Conservation (phyloP, 2,329 filamentous ascomycete genomes). For the Proliferodiscus dingleyae region DNA sequence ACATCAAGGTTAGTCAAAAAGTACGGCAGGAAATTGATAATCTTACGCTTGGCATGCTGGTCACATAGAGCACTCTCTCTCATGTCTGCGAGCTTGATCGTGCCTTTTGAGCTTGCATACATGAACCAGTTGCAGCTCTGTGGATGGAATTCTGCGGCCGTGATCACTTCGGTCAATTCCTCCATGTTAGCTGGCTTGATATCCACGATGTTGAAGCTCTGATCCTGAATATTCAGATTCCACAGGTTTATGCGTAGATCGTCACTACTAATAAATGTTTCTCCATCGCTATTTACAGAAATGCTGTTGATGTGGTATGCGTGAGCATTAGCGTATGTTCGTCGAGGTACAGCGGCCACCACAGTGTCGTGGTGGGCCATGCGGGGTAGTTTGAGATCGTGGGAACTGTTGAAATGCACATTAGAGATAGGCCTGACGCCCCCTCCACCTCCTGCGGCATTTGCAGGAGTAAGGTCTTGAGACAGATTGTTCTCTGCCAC, state of each 20-base stretch:
- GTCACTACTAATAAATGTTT: slow-evolving; percentile 98
- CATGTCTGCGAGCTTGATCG: slow-evolving; percentile 98
- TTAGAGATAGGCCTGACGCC: slow-evolving; percentile 67
- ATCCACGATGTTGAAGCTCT: slow-evolving; percentile 99
- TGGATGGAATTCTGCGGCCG: slow-evolving; percentile 95
- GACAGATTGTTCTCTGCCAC: slow-evolving; percentile 98
- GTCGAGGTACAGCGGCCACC: slow-evolving; percentile 89
- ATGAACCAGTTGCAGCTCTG: slow-evolving; percentile 99
- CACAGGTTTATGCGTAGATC: slow-evolving; percentile 96
- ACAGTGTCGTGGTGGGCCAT: slow-evolving; percentile 98
- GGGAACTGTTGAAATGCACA: slow-evolving; percentile 71
- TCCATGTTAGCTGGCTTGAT: slow-evolving; percentile 99
- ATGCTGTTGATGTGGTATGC: slow-evolving; percentile 99
- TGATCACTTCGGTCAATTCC: slow-evolving; percentile 97
- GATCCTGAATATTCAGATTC: slow-evolving; percentile 98
- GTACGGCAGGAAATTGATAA: neutral
- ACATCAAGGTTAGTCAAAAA: slow-evolving; percentile 14
- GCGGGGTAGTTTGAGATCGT: slow-evolving; percentile 86
- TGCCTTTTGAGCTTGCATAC: slow-evolving; percentile 98
- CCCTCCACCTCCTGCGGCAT: slow-evolving; percentile 67
- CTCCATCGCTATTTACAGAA: slow-evolving; percentile 98
- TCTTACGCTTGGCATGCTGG: slow-evolving; percentile 81
- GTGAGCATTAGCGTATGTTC: slow-evolving; percentile 96
- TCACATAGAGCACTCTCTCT: slow-evolving; percentile 94
- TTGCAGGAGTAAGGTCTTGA: slow-evolving; percentile 79